phyloP scores from a whole-genome alignment of 345 rosid genomes.

The Turritis glabra region DNA sequence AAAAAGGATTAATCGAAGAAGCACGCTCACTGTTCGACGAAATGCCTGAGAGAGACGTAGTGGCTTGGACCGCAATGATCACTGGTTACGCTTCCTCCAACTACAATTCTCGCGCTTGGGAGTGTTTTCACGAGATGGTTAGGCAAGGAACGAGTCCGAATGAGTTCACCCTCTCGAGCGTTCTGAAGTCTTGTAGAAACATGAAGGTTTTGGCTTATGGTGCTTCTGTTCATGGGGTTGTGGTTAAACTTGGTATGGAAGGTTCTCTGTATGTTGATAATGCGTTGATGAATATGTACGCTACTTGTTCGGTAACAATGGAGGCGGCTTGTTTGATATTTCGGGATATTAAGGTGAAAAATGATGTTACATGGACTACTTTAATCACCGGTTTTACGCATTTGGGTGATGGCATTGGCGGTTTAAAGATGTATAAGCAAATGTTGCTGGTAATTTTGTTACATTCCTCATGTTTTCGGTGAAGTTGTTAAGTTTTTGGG shows the following conservation, averaged over 20 bases:
- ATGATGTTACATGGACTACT: conserved; percentile 79
- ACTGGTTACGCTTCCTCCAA: conserved; percentile 49
- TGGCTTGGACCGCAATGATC: conserved; percentile 38
- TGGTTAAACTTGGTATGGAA: conserved; percentile 58
- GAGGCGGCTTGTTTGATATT: conserved; percentile 63
- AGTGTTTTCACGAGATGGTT: conserved; percentile 61
- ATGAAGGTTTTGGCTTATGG: conserved; percentile 57
- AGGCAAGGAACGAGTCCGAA: conserved; percentile 50
- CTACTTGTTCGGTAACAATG: conserved; percentile 60
- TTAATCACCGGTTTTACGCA: conserved; percentile 84
- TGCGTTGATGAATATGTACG: conserved; percentile 73
- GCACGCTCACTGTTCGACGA: conserved; percentile 52
- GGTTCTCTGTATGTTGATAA: conserved; percentile 70
- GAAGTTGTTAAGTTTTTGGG: neutral
- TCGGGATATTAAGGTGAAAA: conserved; percentile 51
- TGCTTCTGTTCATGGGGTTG: conserved; percentile 62
- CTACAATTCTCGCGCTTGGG: conserved; percentile 52
- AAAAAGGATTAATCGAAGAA: conserved; percentile 74
- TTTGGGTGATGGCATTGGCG: conserved; percentile 62
- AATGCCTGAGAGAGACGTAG: conserved; percentile 41
- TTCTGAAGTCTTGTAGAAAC: conserved; percentile 72
- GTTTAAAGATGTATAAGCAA: conserved; percentile 59
- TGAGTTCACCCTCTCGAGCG: conserved; percentile 66
- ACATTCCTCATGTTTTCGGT: neutral
- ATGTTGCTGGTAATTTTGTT: conserved; percentile 60